phyloP scores from a whole-genome alignment of 495 filamentous ascomycete genomes.

The Astrocystis sublimbata region DNA sequence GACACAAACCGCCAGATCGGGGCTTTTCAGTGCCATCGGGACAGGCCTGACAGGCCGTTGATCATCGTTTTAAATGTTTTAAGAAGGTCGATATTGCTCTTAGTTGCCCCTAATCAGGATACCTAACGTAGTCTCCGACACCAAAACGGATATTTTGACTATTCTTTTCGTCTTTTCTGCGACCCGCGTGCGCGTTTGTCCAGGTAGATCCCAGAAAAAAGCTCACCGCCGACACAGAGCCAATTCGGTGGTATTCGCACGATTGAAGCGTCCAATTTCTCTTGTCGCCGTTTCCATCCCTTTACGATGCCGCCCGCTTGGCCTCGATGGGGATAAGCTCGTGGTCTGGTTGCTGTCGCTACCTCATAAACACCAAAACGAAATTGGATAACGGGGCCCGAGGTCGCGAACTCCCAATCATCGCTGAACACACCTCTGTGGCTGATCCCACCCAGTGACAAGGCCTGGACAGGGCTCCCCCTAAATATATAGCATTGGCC shows the following conservation, averaged over 20 bases:
- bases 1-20: neutral
- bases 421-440: slow-evolving; percentile 17
- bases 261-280: slow-evolving; percentile 6
- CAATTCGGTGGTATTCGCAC: neutral
- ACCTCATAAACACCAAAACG: slow-evolving; percentile 5
- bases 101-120: neutral
- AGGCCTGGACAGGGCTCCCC: slow-evolving; percentile 4
- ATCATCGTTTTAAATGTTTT: neutral
- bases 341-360: slow-evolving; percentile 15
- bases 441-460: slow-evolving; percentile 11
- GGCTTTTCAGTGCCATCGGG: slow-evolving; percentile 5
- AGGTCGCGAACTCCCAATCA: slow-evolving; percentile 14
- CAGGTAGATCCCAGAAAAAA: neutral
- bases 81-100: neutral
- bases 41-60: neutral
- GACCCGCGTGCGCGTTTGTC: neutral
- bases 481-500: slow-evolving; percentile 18
- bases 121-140: neutral
- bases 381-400: slow-evolving; percentile 21
- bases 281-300: slow-evolving; percentile 2
- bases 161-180: neutral
- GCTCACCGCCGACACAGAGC: neutral
- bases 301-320: slow-evolving; percentile 16
- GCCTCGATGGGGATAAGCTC: slow-evolving; percentile 18
- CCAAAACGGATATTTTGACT: neutral